Base-by-base conservation (phyloP, 2,329 filamentous ascomycete genomes). In the Paraphaeosphaeria sporulosa region DNA sequence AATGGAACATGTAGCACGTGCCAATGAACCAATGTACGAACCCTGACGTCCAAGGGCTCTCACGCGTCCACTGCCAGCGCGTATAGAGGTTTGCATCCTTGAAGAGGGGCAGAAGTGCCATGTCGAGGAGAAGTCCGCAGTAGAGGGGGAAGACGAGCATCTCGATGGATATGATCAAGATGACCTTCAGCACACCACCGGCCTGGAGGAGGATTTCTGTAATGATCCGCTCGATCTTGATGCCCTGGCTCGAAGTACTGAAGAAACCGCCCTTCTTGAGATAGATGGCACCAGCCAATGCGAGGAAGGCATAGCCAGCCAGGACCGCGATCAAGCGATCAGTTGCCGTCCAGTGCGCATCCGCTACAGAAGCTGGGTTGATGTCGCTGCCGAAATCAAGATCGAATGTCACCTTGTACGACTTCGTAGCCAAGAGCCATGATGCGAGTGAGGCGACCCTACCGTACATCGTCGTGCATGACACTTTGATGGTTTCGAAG, bases 1-100 rank as follows among this genome's bases (percentile, higher is more conserved):
- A 99, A 76, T 99, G 95, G 80, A 99, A 99, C 96, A 99, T 99
- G 79, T 99, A 99, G 64, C 94, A 96, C 3, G 95, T 99, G 51
- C 95, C 95, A 58, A 97, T 90, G 73, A 99, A 99, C 95, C 95
- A 99, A 77, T 99, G 95, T 55, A 98, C 91, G 76, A 99, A 99
- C 15, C 96, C 87, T 15, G 94, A 97, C 0, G 93, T 97, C 66
- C 94, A 85, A 0, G 95, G 95, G 62, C 90, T 93, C 62, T 88
- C 84, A 57, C 87, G 82, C 1, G 92, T 92, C 71, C 97, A 99
- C 4, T 88, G 81, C 54, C 96, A 81, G 23, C 95, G 88, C 8
- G 92, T 93, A 64, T 86, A 85, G 54, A 97, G 79, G 0, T 91
- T 94, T 0, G 93, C 90, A 63, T 89, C 84, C 64, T 93, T 90